phyloP scores from a whole-genome alignment of 176 grass and related monocot species.

The Triticum timopheevii region DNA sequence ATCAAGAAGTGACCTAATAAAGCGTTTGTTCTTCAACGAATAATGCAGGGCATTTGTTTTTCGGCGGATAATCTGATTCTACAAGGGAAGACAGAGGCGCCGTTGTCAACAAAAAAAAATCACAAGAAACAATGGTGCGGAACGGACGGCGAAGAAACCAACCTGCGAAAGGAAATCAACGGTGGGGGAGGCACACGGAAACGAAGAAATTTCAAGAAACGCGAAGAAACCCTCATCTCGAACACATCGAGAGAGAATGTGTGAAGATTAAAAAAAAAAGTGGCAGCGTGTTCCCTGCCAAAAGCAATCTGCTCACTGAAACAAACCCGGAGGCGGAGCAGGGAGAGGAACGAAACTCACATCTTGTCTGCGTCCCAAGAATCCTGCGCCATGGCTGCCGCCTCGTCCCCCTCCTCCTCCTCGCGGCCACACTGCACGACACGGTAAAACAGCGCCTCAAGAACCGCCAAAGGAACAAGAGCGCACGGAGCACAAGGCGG shows the following conservation, averaged over 20 bases:
- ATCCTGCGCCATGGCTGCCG: slow-evolving; percentile 48
- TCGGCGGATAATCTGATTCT: background rate
- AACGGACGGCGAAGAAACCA: background rate
- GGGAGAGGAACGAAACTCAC: slow-evolving; percentile 28
- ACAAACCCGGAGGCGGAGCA: background rate
- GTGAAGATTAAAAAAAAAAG: background rate
- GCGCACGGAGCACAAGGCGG: background rate
- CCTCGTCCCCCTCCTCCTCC: background rate
- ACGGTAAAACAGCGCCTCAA: slow-evolving; percentile 9
- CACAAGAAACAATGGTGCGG: background rate
- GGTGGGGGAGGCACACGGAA: background rate
- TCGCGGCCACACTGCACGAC: slow-evolving; percentile 28
- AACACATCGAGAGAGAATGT: background rate
- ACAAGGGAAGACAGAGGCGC: background rate
- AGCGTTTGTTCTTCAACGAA: background rate
- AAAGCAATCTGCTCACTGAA: slow-evolving; percentile 2
- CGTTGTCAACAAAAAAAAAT: background rate
- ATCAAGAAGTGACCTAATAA: background rate
- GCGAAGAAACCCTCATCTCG: background rate
- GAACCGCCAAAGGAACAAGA: slow-evolving; percentile 15
- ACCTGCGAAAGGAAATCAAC: background rate
- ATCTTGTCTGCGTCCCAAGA: slow-evolving; percentile 75
- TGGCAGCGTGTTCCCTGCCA: background rate
- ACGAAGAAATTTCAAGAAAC: background rate
- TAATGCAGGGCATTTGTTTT: background rate